phyloP scores from a whole-genome alignment of 2,329 filamentous ascomycete species.

The Hypoxylon sp. region DNA sequence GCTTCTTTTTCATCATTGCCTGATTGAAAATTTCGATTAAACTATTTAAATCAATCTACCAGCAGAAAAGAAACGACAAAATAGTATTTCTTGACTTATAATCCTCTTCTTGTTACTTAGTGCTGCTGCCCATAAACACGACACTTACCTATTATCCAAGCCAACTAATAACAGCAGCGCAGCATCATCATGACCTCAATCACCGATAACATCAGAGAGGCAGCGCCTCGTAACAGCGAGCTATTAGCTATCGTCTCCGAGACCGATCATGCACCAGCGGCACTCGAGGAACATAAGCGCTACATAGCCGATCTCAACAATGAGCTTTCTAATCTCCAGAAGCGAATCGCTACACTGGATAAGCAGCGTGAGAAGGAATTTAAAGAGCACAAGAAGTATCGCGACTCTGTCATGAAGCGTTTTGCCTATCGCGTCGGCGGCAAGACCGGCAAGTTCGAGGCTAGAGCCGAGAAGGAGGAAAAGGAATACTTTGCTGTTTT shows the following conservation, averaged over 20 bases:
- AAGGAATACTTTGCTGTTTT: conserved; percentile 63
- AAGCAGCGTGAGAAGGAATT: conserved; percentile 55
- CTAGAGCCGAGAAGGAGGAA: conserved; percentile 62
- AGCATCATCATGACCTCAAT: conserved; percentile 42
- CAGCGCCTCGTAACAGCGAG: conserved; percentile 52
- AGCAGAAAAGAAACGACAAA: too few relatives aligned
- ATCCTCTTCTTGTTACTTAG: too few relatives aligned
- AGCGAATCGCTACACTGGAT: conserved; percentile 52
- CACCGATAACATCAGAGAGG: conserved; percentile 50
- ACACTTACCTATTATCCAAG: too few relatives aligned
- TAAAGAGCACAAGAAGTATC: conserved; percentile 61
- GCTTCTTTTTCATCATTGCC: not conserved
- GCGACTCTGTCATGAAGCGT: conserved; percentile 60
- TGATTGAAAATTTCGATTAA: too few relatives aligned
- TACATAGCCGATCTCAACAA: conserved; percentile 57
- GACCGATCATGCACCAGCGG: conserved; percentile 58
- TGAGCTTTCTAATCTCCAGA: conserved; percentile 50
- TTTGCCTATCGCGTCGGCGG: conserved; percentile 61
- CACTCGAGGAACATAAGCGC: conserved; percentile 55
- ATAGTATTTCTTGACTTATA: too few relatives aligned
- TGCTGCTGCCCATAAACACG: too few relatives aligned
- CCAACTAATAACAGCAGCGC: not conserved
- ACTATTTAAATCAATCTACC: too few relatives aligned
- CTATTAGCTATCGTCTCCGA: conserved; percentile 57
- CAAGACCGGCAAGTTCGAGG: conserved; percentile 57